phyloP scores from a whole-genome alignment of 2,329 filamentous ascomycete genomes.

The Nigrospora sphaerica region DNA sequence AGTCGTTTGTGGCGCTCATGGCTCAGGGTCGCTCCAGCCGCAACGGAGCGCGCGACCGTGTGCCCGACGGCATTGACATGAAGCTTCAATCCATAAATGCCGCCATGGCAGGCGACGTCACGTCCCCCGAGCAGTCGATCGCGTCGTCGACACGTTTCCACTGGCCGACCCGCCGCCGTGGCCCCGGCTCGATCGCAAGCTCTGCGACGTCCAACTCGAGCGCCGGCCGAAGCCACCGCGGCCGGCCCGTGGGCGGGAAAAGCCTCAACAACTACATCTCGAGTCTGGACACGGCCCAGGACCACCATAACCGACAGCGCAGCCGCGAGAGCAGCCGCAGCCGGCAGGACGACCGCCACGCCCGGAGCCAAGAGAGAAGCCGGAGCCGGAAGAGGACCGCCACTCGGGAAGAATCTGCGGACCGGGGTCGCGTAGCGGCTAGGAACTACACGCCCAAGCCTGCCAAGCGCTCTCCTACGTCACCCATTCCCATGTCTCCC shows the following conservation, averaged over 20 bases:
- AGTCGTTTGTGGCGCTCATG: constrained; percentile 55
- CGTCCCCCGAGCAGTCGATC: constrained; percentile 49
- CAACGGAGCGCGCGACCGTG: constrained; percentile 70
- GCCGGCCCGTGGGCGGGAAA: constrained; percentile 46
- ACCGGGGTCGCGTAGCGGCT: constrained; percentile 59
- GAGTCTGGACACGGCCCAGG: constrained; percentile 72
- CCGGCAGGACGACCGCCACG: constrained; percentile 30
- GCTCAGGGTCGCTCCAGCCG: constrained; percentile 51
- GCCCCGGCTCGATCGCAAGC: constrained; percentile 48
- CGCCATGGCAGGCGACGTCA: constrained; percentile 43
- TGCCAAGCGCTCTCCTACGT: constrained; percentile 82
- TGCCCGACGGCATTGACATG: constrained; percentile 62
- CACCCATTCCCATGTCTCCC: constrained; percentile 89
- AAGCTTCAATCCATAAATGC: constrained; percentile 54
- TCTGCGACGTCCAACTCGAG: constrained; percentile 51
- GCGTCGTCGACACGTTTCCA: constrained; percentile 46
- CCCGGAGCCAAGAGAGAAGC: constrained; percentile 36
- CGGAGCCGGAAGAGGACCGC: constrained; percentile 37
- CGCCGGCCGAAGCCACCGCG: constrained; percentile 40
- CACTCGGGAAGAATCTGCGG: constrained; percentile 58
- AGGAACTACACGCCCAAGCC: constrained; percentile 60
- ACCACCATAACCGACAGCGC: constrained; percentile 48
- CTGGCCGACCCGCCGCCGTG: constrained; percentile 46
- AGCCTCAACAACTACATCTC: constrained; percentile 80
- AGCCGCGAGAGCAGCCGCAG: constrained; percentile 49